Conservation (phyloP, 2,329 filamentous ascomycete species). For the Aspergillus melleus region DNA sequence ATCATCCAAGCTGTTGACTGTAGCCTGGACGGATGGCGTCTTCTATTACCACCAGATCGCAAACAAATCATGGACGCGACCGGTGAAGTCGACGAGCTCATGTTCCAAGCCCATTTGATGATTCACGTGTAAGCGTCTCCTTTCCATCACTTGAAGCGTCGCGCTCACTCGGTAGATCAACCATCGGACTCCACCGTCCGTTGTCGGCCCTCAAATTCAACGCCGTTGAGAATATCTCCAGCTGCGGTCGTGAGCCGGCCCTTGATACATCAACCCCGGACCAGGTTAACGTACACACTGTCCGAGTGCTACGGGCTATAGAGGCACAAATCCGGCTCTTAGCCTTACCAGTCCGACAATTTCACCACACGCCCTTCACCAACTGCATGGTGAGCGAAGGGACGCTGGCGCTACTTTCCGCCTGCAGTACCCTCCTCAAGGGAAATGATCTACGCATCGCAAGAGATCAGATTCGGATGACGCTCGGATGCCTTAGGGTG, state of each 20-base stretch:
- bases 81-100: constrained; percentile 53
- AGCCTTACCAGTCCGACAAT: constrained; percentile 35
- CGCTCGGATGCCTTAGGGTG: constrained; percentile 42
- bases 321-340: constrained; percentile 43
- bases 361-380: constrained; percentile 42
- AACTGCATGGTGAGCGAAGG: constrained; percentile 46
- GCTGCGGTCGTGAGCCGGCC: constrained; percentile 31
- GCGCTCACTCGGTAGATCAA: constrained; percentile 27
- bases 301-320: constrained; percentile 39
- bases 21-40: constrained; percentile 40
- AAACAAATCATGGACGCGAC: constrained; percentile 33
- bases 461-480: constrained; percentile 45
- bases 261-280: constrained; percentile 17
- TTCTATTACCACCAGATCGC: constrained; percentile 37
- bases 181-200: constrained; percentile 40
- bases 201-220: constrained; percentile 44
- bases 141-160: neutral
- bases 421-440: constrained; percentile 38
- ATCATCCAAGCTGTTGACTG: constrained; percentile 29
- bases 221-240: constrained; percentile 40
- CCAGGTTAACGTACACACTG: constrained; percentile 41
- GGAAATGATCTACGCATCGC: constrained; percentile 35
- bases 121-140: constrained; percentile 41
- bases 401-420: constrained; percentile 34
- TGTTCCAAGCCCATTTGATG: constrained; percentile 84